phyloP scores from a whole-genome alignment of 305 asterid species.

The Fraxinus sp. region DNA sequence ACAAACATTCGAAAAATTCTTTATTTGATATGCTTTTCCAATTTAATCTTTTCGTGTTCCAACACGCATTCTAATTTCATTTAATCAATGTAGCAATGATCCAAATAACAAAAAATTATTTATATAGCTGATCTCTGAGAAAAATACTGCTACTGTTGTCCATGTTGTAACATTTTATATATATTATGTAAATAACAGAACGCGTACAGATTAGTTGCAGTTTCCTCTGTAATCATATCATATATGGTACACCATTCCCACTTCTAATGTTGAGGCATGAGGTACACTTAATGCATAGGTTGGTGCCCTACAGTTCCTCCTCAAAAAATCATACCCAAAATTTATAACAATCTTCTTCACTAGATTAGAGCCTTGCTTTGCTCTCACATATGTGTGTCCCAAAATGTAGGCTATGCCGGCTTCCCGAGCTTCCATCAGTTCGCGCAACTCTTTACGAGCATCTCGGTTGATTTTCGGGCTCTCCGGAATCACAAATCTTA shows the following conservation, averaged over 20 bases:
- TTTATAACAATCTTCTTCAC: slow-evolving; percentile 12
- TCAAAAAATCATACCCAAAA: slow-evolving; percentile 21
- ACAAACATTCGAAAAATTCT: background rate
- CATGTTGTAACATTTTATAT: background rate
- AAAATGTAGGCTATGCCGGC: slow-evolving; percentile 16
- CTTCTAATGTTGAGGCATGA: slow-evolving; percentile 25
- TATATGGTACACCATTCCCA: slow-evolving; percentile 21
- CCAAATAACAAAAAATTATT: background rate
- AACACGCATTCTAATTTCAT: background rate
- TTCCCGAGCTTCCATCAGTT: slow-evolving; percentile 21
- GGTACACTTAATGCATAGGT: slow-evolving; percentile 22
- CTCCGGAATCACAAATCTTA: slow-evolving; percentile 8
- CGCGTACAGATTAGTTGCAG: background rate
- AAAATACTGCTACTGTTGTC: background rate
- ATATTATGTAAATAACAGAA: background rate
- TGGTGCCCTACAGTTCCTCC: slow-evolving; percentile 23
- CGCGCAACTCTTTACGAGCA: slow-evolving; percentile 10
- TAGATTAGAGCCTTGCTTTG: slow-evolving; percentile 18
- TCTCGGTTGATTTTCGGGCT: slow-evolving; percentile 5
- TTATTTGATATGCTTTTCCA: background rate
- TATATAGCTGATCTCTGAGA: background rate
- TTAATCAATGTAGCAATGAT: background rate
- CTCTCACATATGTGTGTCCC: slow-evolving; percentile 20
- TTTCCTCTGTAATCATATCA: slow-evolving; percentile 2
- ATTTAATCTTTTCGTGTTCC: background rate